Base-by-base conservation (phyloP, 495 filamentous ascomycete species). In the Talaromyces borbonicus region DNA sequence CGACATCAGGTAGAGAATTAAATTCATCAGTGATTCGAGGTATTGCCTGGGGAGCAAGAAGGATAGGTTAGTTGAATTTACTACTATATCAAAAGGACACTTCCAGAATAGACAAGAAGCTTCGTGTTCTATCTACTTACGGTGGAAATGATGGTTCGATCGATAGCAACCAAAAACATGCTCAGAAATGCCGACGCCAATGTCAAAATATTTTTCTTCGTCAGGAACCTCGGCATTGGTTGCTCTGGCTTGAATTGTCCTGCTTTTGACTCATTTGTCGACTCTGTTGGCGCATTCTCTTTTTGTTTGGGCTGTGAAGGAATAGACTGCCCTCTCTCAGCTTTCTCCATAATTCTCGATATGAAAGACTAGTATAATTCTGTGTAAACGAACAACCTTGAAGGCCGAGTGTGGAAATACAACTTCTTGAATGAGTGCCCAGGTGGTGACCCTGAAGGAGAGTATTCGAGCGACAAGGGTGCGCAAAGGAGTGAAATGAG, bases 11-110 rank as follows among this genome's bases (percentile, higher is more conserved):
- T 2, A 90, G 63, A 14, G 81, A 77, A 22, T 84, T 69, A 61
- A 90, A 92, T 35, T 84, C 61, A 56, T 87, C 79, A 0, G 87
- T 90, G 49, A 92, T 90, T 32, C 77, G 78, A 7, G 86, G 87
- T 43, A 90, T 89, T n/a, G 86, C 86, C 0, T 29, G 11, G 26
- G 12, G 12, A 12, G 27, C 6, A 30, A 30, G 27, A 6, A 30
- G 27, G 27, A 30, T 30, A 12, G 27, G n/a, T n/a, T n/a, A n/a
- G n/a, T n/a, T 30, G 7, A 30, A 30, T 30, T 12, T 6, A 30
- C 27, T 30, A 30, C 12, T 7, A 30, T 12, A 30, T 6, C 6
- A 30, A 30, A 30, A 30, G 12, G 27, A 6, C 6, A 7, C 27
- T 7, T 7, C 6, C 27, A 30, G 27, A 30, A 30, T 6, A 30